Conservation (phyloP, 768 basidiomycete genomes). For the Fomitopsis serialis region DNA sequence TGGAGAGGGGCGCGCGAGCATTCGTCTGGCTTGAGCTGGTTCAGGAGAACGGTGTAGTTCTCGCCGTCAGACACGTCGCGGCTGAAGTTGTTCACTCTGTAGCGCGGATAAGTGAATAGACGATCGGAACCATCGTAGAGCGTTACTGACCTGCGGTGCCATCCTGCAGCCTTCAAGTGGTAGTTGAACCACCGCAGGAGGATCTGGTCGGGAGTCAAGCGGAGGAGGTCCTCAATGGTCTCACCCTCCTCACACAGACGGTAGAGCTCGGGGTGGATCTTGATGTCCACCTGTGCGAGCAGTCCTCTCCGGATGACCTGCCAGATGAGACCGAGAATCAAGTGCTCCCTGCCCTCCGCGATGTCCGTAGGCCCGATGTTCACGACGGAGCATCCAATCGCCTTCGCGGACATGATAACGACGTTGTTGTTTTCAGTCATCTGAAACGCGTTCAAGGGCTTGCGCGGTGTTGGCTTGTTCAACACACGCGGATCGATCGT, state of each 20-base stretch:
- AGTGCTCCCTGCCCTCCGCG: conserved; percentile 89
- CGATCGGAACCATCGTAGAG: background rate
- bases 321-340: conserved; percentile 98
- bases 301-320: conserved; percentile 94
- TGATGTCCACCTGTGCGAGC: conserved; percentile 94
- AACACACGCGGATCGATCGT: conserved; percentile 98
- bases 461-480: conserved; percentile 77
- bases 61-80: conserved; percentile 96
- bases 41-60: conserved; percentile 94
- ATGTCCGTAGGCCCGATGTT: conserved; percentile 95
- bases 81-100: conserved; percentile 94
- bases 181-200: conserved; percentile 99
- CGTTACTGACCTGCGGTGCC: conserved; percentile 66
- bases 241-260: conserved; percentile 95
- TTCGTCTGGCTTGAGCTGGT: conserved; percentile 92
- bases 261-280: conserved; percentile 95
- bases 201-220: conserved; percentile 95
- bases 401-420: conserved; percentile 96
- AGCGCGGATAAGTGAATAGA: background rate
- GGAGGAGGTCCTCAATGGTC: conserved; percentile 91
- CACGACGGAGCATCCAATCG: conserved; percentile 97
- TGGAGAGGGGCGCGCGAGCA: conserved; percentile 91
- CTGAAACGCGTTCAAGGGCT: conserved; percentile 95
- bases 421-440: conserved; percentile 99
- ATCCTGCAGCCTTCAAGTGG: conserved; percentile 92